phyloP scores from a whole-genome alignment of 192 early-diverging fungal genomes.

The Coemansia sp. region DNA sequence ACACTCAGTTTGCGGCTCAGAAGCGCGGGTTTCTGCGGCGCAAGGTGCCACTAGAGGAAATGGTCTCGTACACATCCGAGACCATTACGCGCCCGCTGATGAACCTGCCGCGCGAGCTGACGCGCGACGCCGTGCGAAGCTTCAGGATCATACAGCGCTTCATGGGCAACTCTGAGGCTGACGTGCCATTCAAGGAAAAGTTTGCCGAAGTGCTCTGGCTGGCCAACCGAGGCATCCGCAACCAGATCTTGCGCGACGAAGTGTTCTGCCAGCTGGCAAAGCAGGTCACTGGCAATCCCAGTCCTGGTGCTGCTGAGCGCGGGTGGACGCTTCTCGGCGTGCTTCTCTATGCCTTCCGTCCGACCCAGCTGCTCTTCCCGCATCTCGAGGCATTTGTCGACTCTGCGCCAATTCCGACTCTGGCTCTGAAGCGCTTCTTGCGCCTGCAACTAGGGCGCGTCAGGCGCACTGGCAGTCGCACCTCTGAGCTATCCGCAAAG shows the following conservation, averaged over 20 bases:
- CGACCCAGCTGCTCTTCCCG: conserved; percentile 83
- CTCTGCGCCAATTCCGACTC: conserved; percentile 30
- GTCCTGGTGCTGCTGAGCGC: conserved; percentile 59
- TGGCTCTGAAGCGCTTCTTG: conserved; percentile 33
- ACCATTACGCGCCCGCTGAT: conserved; percentile 78
- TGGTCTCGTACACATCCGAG: conserved; percentile 73
- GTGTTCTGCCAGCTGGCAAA: conserved; percentile 94
- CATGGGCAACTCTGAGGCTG: conserved; percentile 71
- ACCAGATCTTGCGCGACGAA: conserved; percentile 85
- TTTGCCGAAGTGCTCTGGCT: conserved; percentile 74
- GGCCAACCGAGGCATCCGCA: conserved; percentile 74
- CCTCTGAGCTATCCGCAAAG: conserved; percentile 68
- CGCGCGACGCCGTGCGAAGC: conserved; percentile 83
- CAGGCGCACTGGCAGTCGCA: conserved; percentile 79
- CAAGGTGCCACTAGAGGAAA: conserved; percentile 85
- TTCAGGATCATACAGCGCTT: conserved; percentile 84
- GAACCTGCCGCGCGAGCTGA: conserved; percentile 77
- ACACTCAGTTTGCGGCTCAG: conserved; percentile 89
- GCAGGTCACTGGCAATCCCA: conserved; percentile 80
- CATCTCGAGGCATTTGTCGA: conserved; percentile 80
- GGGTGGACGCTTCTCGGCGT: conserved; percentile 90
- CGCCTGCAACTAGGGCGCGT: conserved; percentile 70
- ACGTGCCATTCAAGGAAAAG: conserved; percentile 36
- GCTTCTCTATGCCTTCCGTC: conserved; percentile 84
- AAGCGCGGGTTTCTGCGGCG: conserved; percentile 83